A percentile compares a stretch with the other conserved stretches of the same genome.
Evolutionary conservation across 129 eudicot genomes (phyloP).

Genomic region (Arctium lappa): DNA sequence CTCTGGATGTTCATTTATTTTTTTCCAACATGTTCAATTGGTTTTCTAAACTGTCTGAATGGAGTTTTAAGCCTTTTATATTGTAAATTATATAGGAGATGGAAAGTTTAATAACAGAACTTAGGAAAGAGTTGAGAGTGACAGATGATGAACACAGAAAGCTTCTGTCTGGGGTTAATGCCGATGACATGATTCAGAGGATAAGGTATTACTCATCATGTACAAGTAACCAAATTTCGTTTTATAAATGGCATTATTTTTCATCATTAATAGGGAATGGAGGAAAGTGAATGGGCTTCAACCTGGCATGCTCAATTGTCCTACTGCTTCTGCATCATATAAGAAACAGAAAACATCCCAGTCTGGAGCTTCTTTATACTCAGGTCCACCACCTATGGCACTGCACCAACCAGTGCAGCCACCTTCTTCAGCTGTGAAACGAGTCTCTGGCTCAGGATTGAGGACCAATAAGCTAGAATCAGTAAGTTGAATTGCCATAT

Average conservation of each 20-base stretch:
- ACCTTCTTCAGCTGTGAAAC: conserved; percentile 57
- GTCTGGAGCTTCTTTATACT: conserved; percentile 52
- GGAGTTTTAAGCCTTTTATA: neutral
- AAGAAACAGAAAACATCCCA: conserved; percentile 70
- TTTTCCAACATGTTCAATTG: neutral
- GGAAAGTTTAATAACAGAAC: conserved; percentile 89
- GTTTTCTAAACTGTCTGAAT: neutral
- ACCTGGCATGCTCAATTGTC: conserved; percentile 47
- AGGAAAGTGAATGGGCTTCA: conserved; percentile 55
- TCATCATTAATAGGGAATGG: conserved; percentile 59
- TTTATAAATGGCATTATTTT: neutral
- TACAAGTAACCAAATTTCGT: neutral
- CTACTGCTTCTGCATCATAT: conserved; percentile 68
- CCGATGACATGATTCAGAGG: conserved; percentile 67
- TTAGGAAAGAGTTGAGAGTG: conserved; percentile 80
- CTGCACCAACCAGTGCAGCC: conserved; percentile 46
- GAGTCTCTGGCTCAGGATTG: conserved; percentile 53
- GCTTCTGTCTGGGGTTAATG: conserved; percentile 66
- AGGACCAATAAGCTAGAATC: conserved; percentile 70
- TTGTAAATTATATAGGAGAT: conserved; percentile 56
- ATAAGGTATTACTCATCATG: conserved; percentile 47
- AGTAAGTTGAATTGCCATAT: conserved; percentile 32
- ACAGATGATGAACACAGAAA: conserved; percentile 93
- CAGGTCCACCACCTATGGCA: conserved; percentile 65
- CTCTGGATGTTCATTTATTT: neutral